Conservation (phyloP, 1,284 basidiomycete genomes). For the Melanopsichium pennsylvanicum region DNA sequence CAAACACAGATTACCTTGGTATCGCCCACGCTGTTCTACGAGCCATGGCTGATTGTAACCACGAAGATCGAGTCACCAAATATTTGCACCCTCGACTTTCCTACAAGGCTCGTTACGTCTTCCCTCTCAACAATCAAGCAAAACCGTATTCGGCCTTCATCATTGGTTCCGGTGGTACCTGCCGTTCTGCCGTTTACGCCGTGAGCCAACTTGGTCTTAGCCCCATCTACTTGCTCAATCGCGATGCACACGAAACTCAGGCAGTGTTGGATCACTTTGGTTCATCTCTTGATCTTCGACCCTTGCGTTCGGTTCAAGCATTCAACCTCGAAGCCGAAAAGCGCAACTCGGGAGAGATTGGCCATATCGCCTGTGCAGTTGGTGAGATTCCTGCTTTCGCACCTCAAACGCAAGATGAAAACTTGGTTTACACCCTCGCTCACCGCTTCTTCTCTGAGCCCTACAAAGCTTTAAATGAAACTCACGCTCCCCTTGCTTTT, state of each 20-base stretch:
- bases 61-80: constrained; percentile 18
- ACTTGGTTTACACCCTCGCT: constrained; percentile 59
- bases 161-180: constrained; percentile 53
- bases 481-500: neutral
- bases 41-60: constrained; percentile 26
- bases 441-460: constrained; percentile 45
- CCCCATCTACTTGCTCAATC: constrained; percentile 49
- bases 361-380: constrained; percentile 42
- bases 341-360: constrained; percentile 36
- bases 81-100: constrained; percentile 30
- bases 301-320: constrained; percentile 31
- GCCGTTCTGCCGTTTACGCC: constrained; percentile 49
- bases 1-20: constrained; percentile 53
- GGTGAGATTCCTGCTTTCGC: constrained; percentile 63
- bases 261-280: constrained; percentile 46
- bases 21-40: constrained; percentile 45
- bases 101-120: constrained; percentile 18
- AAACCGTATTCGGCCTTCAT: constrained; percentile 47
- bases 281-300: constrained; percentile 32
- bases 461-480: constrained; percentile 2
- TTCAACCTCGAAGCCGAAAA: constrained; percentile 25
- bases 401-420: constrained; percentile 56
- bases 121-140: constrained; percentile 18
- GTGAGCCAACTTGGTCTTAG: constrained; percentile 35
- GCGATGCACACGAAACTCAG: constrained; percentile 42